phyloP scores from a whole-genome alignment of 1,284 basidiomycete genomes.

The Malassezia sympodialis region DNA sequence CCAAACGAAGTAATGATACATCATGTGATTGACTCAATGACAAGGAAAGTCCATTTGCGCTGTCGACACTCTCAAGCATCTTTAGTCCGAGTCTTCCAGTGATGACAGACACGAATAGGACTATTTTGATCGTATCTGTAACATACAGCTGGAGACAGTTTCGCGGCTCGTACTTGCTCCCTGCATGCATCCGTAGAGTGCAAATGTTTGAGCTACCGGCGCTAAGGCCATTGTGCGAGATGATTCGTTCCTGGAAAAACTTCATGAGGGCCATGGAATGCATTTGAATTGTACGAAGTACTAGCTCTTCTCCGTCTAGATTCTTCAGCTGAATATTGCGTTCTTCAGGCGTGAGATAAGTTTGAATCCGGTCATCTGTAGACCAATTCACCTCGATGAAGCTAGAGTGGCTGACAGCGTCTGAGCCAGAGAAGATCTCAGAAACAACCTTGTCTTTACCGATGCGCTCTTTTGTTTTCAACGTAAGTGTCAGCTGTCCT shows the following conservation, averaged over 20 bases:
- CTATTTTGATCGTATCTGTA: conserved; percentile 1
- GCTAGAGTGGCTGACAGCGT: background rate
- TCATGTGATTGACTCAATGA: conserved; percentile 3
- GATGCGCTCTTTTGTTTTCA: background rate
- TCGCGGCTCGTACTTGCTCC: background rate
- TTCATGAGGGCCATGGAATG: conserved; percentile 11
- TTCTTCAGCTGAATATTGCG: background rate
- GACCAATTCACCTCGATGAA: conserved; percentile 7
- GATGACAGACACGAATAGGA: conserved; percentile 11
- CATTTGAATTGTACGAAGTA: conserved; percentile 3
- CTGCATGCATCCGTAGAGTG: background rate
- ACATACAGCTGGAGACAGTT: conserved; percentile 4
- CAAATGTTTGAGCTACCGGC: background rate
- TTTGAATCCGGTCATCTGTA: conserved; percentile 1
- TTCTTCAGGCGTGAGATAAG: background rate
- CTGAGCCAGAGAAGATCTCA: background rate
- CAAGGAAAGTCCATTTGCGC: background rate
- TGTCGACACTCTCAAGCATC: background rate
- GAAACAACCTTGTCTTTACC: conserved; percentile 3
- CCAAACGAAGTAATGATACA: conserved; percentile 2
- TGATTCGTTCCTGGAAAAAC: conserved; percentile 3
- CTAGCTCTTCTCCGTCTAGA: conserved; percentile 9
- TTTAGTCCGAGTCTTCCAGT: conserved; percentile 6
- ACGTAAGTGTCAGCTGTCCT: conserved; percentile 1
- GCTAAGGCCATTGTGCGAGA: background rate